Base-by-base conservation (phyloP, 1,284 basidiomycete genomes). In the Cerrena zonata region DNA sequence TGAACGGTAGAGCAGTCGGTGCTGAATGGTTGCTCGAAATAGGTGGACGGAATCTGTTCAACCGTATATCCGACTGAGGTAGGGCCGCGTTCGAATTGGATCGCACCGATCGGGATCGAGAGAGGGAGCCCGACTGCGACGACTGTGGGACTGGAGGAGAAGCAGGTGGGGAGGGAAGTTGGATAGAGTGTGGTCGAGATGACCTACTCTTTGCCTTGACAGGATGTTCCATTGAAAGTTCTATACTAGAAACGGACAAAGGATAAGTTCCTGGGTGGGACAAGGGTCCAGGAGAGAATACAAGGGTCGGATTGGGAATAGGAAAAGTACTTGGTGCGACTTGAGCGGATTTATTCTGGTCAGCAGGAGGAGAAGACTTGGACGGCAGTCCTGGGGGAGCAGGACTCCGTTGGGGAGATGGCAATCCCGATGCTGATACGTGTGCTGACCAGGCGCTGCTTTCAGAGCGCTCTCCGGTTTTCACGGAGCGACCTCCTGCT, bases 131-230 rank as follows among this genome's bases (percentile, higher is more conserved):
- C 22, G 50, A 42, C 27, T 38, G 46, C 36, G 43, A 25, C 22
- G 36, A 40, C 22, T 44, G 51, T 11, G 45, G n/a, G 36, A 49
- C n/a, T n/a, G 56, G 56, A 11, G 65, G 65, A 11, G 65, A 65
- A 41, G 61, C 58, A 22, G 65, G 63, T 30, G 65, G 65, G 39
- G 65, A 65, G 22, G 65, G 65, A 24, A 65, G 60, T 49, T 65
- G 65, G 39, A 63, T 56, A 41, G 64, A 58, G 21, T 36, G 52
- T 12, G 52, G 52, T n/a, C 54, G 30, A 40, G 54, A 48, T 44
- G 19, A 12, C 13, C 43, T 26, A 5, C 42, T 40, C 19, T 47
- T 46, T 30, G 52, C 18, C 13, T 39, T 50, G 48, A 46, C 48
- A 41, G 48, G 25, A 56, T 37, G 44, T 52, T 44, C 58, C 52